phyloP scores from a whole-genome alignment of 208 protist species.

The Vickermania spadyakhi region DNA sequence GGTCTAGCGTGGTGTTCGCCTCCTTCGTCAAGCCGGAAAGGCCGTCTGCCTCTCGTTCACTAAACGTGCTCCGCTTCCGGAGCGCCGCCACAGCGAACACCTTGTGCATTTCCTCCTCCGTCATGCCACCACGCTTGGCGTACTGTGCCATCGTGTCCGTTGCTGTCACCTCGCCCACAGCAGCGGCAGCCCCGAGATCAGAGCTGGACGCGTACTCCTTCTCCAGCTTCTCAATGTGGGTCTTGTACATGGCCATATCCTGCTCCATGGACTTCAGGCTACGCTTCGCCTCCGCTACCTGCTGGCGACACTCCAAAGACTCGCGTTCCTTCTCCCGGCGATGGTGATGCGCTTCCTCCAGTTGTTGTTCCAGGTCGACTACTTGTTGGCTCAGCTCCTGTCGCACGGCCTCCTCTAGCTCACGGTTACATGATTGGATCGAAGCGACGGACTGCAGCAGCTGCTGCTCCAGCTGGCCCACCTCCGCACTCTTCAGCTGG shows the following conservation, averaged over 20 bases:
- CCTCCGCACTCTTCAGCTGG: conserved; percentile 47
- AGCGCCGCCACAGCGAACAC: conserved; percentile 65
- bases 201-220: conserved; percentile 27
- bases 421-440: conserved; percentile 63
- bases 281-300: conserved; percentile 37
- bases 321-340: conserved; percentile 46
- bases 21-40: background rate
- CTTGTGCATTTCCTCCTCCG: conserved; percentile 53
- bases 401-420: conserved; percentile 71
- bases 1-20: conserved; percentile 27
- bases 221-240: conserved; percentile 37
- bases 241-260: conserved; percentile 38
- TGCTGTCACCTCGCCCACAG: conserved; percentile 10
- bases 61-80: conserved; percentile 11
- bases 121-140: conserved; percentile 25
- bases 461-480: conserved; percentile 46
- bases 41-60: background rate
- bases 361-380: conserved; percentile 54
- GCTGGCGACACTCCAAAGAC: conserved; percentile 31
- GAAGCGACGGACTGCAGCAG: conserved; percentile 47
- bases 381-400: conserved; percentile 61
- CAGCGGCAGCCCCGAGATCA: conserved; percentile 22
- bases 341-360: conserved; percentile 49
- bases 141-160: background rate
- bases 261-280: conserved; percentile 24